Evolutionary conservation across 495 filamentous ascomycete genomes (phyloP), one percentile per base, ranked within the genome.

Genomic region (Evansstolkia leycettana): DNA sequence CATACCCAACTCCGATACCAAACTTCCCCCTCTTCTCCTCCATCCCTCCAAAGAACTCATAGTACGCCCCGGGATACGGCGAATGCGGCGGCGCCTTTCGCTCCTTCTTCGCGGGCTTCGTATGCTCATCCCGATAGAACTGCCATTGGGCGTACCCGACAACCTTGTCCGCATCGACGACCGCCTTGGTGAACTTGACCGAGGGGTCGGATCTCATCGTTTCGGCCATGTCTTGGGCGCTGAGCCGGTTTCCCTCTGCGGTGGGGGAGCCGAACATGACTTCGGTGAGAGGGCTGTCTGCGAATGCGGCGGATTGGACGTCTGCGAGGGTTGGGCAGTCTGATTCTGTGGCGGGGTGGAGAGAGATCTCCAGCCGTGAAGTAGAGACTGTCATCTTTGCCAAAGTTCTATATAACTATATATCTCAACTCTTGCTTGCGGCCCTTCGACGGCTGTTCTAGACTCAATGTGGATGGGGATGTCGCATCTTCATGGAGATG

Each of bases 1-100:
- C 41, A 20, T 39, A 29, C 5, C 29, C 38, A 36, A 34, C 41
- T 4, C 36, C 38, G 15, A 42, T 32, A 3, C 46, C 33, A 37
- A 36, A 38, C 30, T 38, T 41, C 16, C 16, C 28, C 28, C 35
- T 49, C 20, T 42, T 31, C 17, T 17, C 35, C 33, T 34, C 12
- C 3, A 39, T 39, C 27, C 24, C 17, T 8, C 33, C 40, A 19
- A 43, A 36, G 26, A 40, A 42, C 5, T 43, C 34, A 29, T 41
- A 28, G 28, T 17, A 42, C 3, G 23, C 34, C 28, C 7, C n/a
- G 13, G 39, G 39, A 32, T 17, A 24, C 17, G 15, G 15, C 17
- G 28, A 15, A 3, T n/a, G 9, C 11, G 32, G 31, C 31, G 29
- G 38, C 33, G 41, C 27, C 10, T 31, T 33, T 20, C 36, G 33